These are phyloP conservation scores for Fusarium phyllophilum DNA, from an alignment of 2,329 filamentous ascomycete species.

Conservation along the genomic window DNA sequence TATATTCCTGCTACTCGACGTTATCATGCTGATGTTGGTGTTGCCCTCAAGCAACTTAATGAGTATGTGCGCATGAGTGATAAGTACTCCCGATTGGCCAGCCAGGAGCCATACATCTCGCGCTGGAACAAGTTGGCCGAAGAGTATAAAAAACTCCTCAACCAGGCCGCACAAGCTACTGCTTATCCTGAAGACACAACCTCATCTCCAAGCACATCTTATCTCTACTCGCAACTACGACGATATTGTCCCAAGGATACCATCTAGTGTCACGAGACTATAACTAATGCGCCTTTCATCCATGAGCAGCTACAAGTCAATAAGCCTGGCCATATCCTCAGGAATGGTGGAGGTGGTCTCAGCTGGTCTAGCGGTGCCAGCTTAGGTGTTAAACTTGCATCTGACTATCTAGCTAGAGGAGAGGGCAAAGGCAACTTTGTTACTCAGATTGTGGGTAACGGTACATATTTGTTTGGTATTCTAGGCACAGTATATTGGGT, in stretches of 20 bases:
- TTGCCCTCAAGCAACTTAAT: conserved; percentile 59
- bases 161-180: background rate
- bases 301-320: conserved; percentile 75
- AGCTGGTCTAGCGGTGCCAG: conserved; percentile 79
- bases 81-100: background rate
- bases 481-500: conserved; percentile 63
- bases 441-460: conserved; percentile 61
- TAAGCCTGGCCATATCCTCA: conserved; percentile 76
- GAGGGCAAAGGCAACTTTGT: conserved; percentile 53
- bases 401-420: conserved; percentile 24
- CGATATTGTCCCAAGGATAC: conserved; percentile 55
- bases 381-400: conserved; percentile 75
- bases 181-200: background rate
- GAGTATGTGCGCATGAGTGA: background rate
- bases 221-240: background rate
- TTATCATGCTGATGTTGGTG: conserved; percentile 72
- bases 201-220: background rate
- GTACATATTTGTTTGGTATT: conserved; percentile 60
- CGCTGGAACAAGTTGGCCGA: conserved; percentile 3
- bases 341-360: conserved; percentile 80
- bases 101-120: background rate
- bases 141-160: background rate
- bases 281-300: conserved; percentile 73
- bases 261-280: conserved; percentile 78
- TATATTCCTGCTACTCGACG: conserved; percentile 73